A percentile compares a stretch with the other conserved stretches of the same genome.
Conservation (phyloP, 345 rosid species). For the Luvunga scandens region DNA sequence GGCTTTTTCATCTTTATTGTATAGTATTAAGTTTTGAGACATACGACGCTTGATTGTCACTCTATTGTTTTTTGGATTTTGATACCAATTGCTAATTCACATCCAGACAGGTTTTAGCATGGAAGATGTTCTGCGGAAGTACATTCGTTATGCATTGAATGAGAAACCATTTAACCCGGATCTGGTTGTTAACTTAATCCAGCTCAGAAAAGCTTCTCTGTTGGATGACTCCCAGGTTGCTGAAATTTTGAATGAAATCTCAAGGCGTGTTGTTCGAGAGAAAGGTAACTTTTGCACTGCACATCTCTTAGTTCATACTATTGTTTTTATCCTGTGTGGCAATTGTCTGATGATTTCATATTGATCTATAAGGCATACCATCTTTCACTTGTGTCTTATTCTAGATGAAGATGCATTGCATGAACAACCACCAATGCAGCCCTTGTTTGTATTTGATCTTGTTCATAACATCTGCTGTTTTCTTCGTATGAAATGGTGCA, state of each 20-base stretch:
- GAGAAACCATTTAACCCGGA: slow-evolving; percentile 89
- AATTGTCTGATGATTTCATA: not conserved
- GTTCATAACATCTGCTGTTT: not conserved
- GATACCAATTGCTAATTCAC: slow-evolving; percentile 32
- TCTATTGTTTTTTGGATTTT: slow-evolving; percentile 22
- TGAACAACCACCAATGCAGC: not conserved
- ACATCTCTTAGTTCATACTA: not conserved
- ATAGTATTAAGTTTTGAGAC: not conserved
- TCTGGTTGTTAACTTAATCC: slow-evolving; percentile 61
- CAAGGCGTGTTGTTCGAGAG: slow-evolving; percentile 70
- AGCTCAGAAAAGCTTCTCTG: slow-evolving; percentile 71
- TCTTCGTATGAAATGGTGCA: not conserved
- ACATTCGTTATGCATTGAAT: slow-evolving; percentile 78
- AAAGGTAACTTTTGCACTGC: slow-evolving; percentile 49
- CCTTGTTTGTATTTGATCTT: not conserved
- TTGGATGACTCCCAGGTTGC: slow-evolving; percentile 69
- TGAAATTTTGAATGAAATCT: slow-evolving; percentile 77
- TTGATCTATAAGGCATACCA: not conserved
- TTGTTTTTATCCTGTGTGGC: not conserved
- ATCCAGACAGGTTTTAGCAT: slow-evolving; percentile 91
- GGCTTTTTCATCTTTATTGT: not conserved
- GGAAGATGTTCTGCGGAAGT: slow-evolving; percentile 89
- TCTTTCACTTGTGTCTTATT: not conserved
- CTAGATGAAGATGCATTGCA: not conserved
- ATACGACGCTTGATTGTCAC: not conserved